A percentile compares a stretch with the other conserved stretches of the same genome.
These are phyloP conservation scores for Kazachstania psychrophila DNA, from an alignment of 805 yeast genomes.

Conservation along the genomic window DNA sequence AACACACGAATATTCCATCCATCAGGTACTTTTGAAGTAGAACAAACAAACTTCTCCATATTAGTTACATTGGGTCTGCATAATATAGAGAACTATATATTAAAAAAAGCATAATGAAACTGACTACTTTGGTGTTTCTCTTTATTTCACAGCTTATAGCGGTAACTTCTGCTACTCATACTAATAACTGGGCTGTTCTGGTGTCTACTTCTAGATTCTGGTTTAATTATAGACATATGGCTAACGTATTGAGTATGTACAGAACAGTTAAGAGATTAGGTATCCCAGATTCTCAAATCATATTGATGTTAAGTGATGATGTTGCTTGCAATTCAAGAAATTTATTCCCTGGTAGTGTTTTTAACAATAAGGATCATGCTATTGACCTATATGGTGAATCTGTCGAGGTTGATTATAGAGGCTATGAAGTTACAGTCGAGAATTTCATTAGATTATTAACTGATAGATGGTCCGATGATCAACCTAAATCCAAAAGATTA, in stretches of 20 bases:
- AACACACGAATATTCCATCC: too few species aligned
- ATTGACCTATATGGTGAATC: constrained; percentile 89
- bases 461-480: constrained; percentile 91
- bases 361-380: constrained; percentile 85
- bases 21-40: too few species aligned
- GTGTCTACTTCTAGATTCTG: constrained; percentile 95
- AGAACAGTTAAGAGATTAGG: constrained; percentile 93
- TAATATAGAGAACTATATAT: too few species aligned
- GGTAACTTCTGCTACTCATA: constrained; percentile 32
- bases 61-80: too few species aligned
- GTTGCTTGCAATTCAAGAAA: constrained; percentile 95
- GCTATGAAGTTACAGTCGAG: constrained; percentile 97
- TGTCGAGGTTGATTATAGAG: constrained; percentile 93
- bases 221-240: constrained; percentile 98
- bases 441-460: constrained; percentile 87
- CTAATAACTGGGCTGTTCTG: constrained; percentile 71
- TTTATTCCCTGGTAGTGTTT: constrained; percentile 91
- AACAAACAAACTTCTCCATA: too few species aligned
- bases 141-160: constrained; percentile 2
- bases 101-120: too few species aligned
- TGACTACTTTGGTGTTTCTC: too few species aligned
- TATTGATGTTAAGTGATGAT: constrained; percentile 92
- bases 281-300: constrained; percentile 95
- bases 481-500: constrained; percentile 84
- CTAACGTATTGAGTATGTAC: constrained; percentile 88